Conservation (phyloP, 1,284 basidiomycete species). For the Apiotrichum mycotoxinovorans region DNA sequence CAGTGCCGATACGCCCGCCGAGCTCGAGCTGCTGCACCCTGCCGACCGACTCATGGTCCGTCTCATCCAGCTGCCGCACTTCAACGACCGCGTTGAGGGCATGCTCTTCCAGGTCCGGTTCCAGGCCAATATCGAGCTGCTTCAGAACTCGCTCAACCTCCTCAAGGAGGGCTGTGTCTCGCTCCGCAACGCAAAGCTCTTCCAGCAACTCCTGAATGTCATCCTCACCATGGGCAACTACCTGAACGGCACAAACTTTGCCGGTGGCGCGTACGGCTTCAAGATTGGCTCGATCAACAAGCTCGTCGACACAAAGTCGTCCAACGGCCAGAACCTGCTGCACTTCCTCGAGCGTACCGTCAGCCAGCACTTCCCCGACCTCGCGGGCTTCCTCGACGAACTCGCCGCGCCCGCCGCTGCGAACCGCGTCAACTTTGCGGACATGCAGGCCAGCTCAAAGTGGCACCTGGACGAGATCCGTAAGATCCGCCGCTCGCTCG, state of each 20-base stretch:
- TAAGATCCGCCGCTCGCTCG: slow-evolving; percentile 70
- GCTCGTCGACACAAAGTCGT: slow-evolving; percentile 96
- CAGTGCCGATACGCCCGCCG: slow-evolving; percentile 64
- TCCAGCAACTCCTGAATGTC: slow-evolving; percentile 70
- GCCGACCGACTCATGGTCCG: slow-evolving; percentile 97
- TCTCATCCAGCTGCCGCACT: slow-evolving; percentile 88
- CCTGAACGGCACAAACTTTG: slow-evolving; percentile 94
- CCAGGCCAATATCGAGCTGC: slow-evolving; percentile 70
- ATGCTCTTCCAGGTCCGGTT: slow-evolving; percentile 89
- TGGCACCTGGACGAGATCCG: slow-evolving; percentile 75
- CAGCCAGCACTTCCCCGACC: slow-evolving; percentile 78
- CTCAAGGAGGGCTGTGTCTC: slow-evolving; percentile 74
- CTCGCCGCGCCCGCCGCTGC: slow-evolving; percentile 85
- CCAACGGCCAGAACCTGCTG: slow-evolving; percentile 85
- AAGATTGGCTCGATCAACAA: slow-evolving; percentile 97
- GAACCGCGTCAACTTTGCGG: slow-evolving; percentile 59
- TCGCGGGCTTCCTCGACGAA: slow-evolving; percentile 86
- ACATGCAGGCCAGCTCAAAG: slow-evolving; percentile 46
- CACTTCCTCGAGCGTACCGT: slow-evolving; percentile 93
- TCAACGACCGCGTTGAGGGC: slow-evolving; percentile 85
- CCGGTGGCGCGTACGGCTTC: slow-evolving; percentile 97
- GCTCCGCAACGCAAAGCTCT: slow-evolving; percentile 70
- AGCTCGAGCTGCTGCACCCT: slow-evolving; percentile 81
- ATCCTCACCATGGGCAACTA: slow-evolving; percentile 96
- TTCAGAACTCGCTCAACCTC: slow-evolving; percentile 65